A percentile compares a stretch with the other conserved stretches of the same genome.
These are phyloP conservation scores for Pythium grandisporangium DNA, from an alignment of 352 stramenopile genomes.

Conservation along the genomic window DNA sequence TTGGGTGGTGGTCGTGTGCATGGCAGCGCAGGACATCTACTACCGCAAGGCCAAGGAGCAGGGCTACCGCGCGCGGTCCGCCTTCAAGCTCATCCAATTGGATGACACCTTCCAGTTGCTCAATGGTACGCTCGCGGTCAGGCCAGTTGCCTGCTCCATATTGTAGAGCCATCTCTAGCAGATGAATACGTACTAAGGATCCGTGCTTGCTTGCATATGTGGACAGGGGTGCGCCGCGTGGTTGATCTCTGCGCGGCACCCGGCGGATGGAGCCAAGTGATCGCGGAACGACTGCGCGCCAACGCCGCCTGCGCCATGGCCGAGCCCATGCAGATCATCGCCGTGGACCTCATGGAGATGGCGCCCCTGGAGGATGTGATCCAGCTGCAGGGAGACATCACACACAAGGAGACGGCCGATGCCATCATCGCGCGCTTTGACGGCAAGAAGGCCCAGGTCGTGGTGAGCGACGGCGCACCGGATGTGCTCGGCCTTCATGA, in stretches of 20 bases:
- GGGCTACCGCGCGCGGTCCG: slow-evolving; percentile 95
- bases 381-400: slow-evolving; percentile 79
- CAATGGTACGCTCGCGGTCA: slow-evolving; percentile 12
- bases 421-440: slow-evolving; percentile 58
- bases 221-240: slow-evolving; percentile 56
- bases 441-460: slow-evolving; percentile 90
- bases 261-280: slow-evolving; percentile 84
- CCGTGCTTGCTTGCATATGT: not conserved
- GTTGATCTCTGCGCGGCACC: slow-evolving; percentile 80
- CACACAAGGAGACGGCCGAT: slow-evolving; percentile 61
- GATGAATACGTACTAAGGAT: no score
- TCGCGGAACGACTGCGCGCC: slow-evolving; percentile 54
- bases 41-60: slow-evolving; percentile 90
- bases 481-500: slow-evolving; percentile 91
- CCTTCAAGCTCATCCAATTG: slow-evolving; percentile 99
- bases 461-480: slow-evolving; percentile 98
- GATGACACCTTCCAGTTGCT: slow-evolving; percentile 98
- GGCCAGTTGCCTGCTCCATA: no score
- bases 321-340: slow-evolving; percentile 36
- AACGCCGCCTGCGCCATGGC: slow-evolving; percentile 1
- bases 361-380: slow-evolving; percentile 87
- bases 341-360: slow-evolving; percentile 93
- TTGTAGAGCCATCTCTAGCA: no score
- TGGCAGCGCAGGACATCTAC: slow-evolving; percentile 91
- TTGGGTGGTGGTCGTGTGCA: no score